These are phyloP conservation scores for Carallia pectinifolia DNA, from an alignment of 345 rosid genomes.

Conservation along the genomic window DNA sequence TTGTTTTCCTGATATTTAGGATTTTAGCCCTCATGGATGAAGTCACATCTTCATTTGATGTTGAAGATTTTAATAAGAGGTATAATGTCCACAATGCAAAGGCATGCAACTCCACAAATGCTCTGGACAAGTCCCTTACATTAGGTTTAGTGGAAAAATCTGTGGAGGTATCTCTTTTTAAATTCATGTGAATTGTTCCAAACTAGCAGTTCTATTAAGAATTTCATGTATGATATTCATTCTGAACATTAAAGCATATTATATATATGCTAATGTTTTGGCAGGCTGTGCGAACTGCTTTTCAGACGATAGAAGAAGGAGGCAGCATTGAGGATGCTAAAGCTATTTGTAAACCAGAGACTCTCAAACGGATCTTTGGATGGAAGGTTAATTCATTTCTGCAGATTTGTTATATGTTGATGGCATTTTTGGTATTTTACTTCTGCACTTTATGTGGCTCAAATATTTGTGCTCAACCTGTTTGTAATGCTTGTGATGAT, in stretches of 20 bases:
- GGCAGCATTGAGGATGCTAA: constrained; percentile 72
- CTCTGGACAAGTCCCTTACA: constrained; percentile 58
- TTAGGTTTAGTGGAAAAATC: constrained; percentile 77
- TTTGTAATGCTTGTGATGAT: no score
- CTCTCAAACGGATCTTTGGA: constrained; percentile 58
- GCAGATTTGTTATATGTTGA: constrained; percentile 7
- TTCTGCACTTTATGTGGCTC: neutral
- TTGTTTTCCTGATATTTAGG: constrained; percentile 22
- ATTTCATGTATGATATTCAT: constrained; percentile 14
- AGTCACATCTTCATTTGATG: constrained; percentile 46
- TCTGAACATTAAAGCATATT: constrained; percentile 27
- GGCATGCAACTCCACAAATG: constrained; percentile 39
- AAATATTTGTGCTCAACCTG: no score
- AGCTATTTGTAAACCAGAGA: constrained; percentile 79
- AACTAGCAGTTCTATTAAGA: constrained; percentile 19
- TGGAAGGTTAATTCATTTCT: constrained; percentile 60
- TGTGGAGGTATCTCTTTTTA: constrained; percentile 51
- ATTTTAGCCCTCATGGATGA: constrained; percentile 43
- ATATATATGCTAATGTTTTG: constrained; percentile 47
- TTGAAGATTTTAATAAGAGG: constrained; percentile 28
- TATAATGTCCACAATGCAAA: constrained; percentile 5
- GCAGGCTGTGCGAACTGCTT: constrained; percentile 84
- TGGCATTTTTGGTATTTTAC: neutral
- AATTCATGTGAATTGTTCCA: constrained; percentile 12
- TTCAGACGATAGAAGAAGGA: constrained; percentile 62